Percentiles rank a stretch among this genome's conserved stretches.
Conservation (phyloP, 176 grass and related monocot species). For the Avena eriantha region DNA sequence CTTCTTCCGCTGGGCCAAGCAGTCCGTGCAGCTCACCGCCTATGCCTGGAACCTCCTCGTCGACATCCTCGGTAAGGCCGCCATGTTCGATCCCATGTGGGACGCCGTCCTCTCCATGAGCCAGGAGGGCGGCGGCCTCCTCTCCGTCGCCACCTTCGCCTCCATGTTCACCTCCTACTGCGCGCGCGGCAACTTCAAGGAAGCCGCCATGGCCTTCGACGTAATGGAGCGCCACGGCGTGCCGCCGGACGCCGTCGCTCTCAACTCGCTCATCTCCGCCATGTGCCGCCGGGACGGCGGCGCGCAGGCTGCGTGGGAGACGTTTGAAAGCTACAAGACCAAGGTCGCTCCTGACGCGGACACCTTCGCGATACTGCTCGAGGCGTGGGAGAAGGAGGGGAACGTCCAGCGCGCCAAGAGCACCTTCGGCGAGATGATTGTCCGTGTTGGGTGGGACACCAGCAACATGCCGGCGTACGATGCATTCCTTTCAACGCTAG, state of each 20-base stretch:
- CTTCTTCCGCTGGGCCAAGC: slow-evolving; percentile 77
- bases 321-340: slow-evolving; percentile 64
- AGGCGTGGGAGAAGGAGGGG: slow-evolving; percentile 81
- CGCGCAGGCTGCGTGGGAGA: slow-evolving; percentile 45
- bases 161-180: slow-evolving; percentile 79
- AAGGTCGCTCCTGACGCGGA: slow-evolving; percentile 58
- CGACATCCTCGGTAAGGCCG: slow-evolving; percentile 81
- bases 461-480: slow-evolving; percentile 58
- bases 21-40: slow-evolving; percentile 49
- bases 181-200: slow-evolving; percentile 60
- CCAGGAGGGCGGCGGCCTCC: slow-evolving; percentile 45
- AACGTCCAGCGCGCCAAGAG: slow-evolving; percentile 52
- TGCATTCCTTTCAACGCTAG: slow-evolving; percentile 70
- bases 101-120: slow-evolving; percentile 75
- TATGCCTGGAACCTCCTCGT: slow-evolving; percentile 85
- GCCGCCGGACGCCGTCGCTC: slow-evolving; percentile 40
- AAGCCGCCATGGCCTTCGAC: slow-evolving; percentile 67
- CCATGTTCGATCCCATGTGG: slow-evolving; percentile 85
- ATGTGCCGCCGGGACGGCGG: slow-evolving; percentile 59
- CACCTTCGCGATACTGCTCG: slow-evolving; percentile 81
- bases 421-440: slow-evolving; percentile 76
- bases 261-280: slow-evolving; percentile 80
- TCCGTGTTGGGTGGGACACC: slow-evolving; percentile 64
- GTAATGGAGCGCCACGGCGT: slow-evolving; percentile 70
- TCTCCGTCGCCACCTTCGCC: slow-evolving; percentile 74